Conservation (phyloP, 331 rosid species). For the Pyracantha coccinea region DNA sequence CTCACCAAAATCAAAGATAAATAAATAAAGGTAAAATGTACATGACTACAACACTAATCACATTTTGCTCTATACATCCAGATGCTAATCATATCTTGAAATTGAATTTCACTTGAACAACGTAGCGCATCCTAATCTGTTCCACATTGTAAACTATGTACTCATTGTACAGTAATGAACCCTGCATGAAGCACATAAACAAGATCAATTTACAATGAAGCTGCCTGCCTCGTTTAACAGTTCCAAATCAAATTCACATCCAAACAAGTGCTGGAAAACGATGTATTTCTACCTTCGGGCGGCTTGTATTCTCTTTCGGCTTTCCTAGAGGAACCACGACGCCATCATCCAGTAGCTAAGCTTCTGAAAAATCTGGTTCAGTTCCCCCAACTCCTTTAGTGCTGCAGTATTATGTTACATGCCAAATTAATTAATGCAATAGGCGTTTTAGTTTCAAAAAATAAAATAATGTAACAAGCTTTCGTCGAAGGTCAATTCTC, state of each 20-base stretch:
- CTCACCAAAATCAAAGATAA: no score
- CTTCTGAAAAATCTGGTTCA: slow-evolving; percentile 68
- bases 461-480: background rate
- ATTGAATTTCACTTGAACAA: slow-evolving; percentile 68
- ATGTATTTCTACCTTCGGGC: slow-evolving; percentile 28
- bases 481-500: background rate
- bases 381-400: slow-evolving; percentile 87
- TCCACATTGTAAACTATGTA: slow-evolving; percentile 88
- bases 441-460: background rate
- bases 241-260: background rate
- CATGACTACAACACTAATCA: no score
- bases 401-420: slow-evolving; percentile 25
- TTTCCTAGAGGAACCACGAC: slow-evolving; percentile 66
- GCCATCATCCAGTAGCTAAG: slow-evolving; percentile 57
- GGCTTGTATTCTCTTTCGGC: slow-evolving; percentile 25
- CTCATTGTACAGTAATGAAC: slow-evolving; percentile 66
- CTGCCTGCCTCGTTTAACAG: background rate
- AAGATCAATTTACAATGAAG: background rate
- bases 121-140: slow-evolving; percentile 85
- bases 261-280: background rate
- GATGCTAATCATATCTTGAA: slow-evolving; percentile 24
- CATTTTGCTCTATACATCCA: background rate
- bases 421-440: background rate
- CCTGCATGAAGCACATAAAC: slow-evolving; percentile 43
- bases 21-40: no score